A percentile compares a stretch with the other conserved stretches of the same genome.
Evolutionary conservation across 768 basidiomycete genomes (phyloP).

Genomic region (Boletus fagicola): DNA sequence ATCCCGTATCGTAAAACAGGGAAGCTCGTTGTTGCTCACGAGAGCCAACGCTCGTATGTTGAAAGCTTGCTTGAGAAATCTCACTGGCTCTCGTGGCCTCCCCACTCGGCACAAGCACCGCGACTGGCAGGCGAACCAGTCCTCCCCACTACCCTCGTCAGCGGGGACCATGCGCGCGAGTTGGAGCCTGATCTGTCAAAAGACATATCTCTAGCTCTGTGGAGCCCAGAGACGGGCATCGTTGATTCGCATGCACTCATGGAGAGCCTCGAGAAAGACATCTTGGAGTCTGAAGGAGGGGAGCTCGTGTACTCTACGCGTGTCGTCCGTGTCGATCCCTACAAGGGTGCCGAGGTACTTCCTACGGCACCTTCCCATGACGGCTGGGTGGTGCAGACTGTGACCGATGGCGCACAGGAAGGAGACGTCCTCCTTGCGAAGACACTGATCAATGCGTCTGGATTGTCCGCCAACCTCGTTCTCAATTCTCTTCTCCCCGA

Average conservation of each 20-base stretch:
- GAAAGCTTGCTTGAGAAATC: conserved; percentile 65
- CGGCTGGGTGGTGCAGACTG: conserved; percentile 89
- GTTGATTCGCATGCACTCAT: conserved; percentile 84
- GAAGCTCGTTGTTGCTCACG: conserved; percentile 85
- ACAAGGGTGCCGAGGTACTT: conserved; percentile 27
- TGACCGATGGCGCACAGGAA: conserved; percentile 49
- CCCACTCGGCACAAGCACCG: conserved; percentile 31
- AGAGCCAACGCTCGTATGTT: conserved; percentile 68
- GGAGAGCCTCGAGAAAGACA: conserved; percentile 78
- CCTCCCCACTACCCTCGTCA: conserved; percentile 67
- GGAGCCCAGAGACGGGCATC: conserved; percentile 87
- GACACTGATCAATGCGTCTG: conserved; percentile 80
- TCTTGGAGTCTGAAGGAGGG: conserved; percentile 65
- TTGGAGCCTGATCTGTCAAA: conserved; percentile 82
- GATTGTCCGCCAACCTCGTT: conserved; percentile 68
- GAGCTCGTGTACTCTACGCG: conserved; percentile 75
- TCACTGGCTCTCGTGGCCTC: conserved; percentile 49
- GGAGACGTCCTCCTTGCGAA: conserved; percentile 69
- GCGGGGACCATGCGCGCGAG: conserved; percentile 60
- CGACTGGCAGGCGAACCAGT: conserved; percentile 32
- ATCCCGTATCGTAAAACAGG: conserved; percentile 75
- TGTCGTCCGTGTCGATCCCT: conserved; percentile 83
- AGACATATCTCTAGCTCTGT: conserved; percentile 69
- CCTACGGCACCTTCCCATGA: conserved; percentile 37
- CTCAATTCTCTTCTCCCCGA: conserved; percentile 66